Evolutionary conservation across 176 grass and related monocot genomes (phyloP), one percentile per base, ranked within the genome.

Genomic region (Melocanna baccifera): DNA sequence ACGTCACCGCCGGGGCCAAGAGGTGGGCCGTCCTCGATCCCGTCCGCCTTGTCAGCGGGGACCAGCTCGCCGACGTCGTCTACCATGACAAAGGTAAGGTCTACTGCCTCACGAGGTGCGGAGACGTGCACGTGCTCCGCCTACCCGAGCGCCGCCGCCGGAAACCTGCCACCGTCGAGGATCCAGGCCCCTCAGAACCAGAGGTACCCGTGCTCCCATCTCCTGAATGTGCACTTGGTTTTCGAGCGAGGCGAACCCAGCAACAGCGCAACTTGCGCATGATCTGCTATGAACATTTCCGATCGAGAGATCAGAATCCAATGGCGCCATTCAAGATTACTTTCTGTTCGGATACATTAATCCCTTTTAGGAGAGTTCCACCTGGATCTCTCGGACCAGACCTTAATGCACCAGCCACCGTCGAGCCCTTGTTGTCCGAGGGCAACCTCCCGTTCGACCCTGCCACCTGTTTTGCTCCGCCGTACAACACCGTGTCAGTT

Each of bases 21-120:
- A 77, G 88, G 57, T 90, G 88, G 88, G 88, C 83, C 56, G 67
- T 90, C 83, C 68, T 90, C 37, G 78, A 86, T 0, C 83, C 88
- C 37, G 88, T 90, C 20, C 83, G 72, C 73, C 64, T 90, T 16
- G 14, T 48, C 57, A 16, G 23, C 46, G 88, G 83, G 0, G 88
- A 90, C 59, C 88, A 90, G 73, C 88, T 90, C 78, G 73, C 83
- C 46, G 88, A 90, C 65, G 88, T 90, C 66, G 83, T 90, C 28
- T 90, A 90, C 79, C 28, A 81, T 29, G 88, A 90, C 40, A 90
- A 82, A 82, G 83, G 88, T 90, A 90, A 86, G 65, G 88, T 90
- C 34, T 90, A 86, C 72, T 90, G 88, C 88, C 88, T 90, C 83
- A 86, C 88, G 13, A 85, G 84, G 72, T 86, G 84, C 13, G 88